Base-by-base conservation (phyloP, 305 asterid genomes). In the Fraxinus greggii region DNA sequence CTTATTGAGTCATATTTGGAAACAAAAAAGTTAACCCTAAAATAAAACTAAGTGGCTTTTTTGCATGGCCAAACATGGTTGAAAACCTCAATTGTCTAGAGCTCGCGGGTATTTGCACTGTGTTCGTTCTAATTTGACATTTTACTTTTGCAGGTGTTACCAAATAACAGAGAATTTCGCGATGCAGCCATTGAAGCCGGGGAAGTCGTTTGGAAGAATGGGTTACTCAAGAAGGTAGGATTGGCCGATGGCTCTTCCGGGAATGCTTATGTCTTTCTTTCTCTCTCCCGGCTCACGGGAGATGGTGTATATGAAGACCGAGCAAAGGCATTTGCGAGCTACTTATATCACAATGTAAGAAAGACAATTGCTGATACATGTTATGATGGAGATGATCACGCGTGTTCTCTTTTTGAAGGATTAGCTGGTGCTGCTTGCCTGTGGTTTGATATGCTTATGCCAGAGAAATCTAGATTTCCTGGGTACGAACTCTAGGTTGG, bases 131-230 rank as follows among this genome's bases (percentile, higher is more conserved):
- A 23, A 67, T 67, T 28, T 3, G 74, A 67, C 3, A 32, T 3
- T 67, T 32, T 23, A 10, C 23, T 10, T 70, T 54, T 75, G 35
- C 87, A 92, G 98, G 92, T 92, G 40, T 76, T 92, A n/a, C 86
- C 84, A 2, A 83, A 78, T 24, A 92, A 90, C 24, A 86, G 97
- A 70, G 97, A 93, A 67, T 89, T 93, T n/a, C 94, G 95, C 0
- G 89, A 89, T 84, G 98, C 93, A 3, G 97, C 98, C 54, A 89
- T 93, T 19, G 98, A 94, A 84, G 97, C 95, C 0, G 98, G 97
- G 21, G 98, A 94, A 85, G 94, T 93, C 3, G 93, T 93, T 29
- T 92, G 97, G 98, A 91, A 92, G 86, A 90, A 83, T 26, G 97
- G 98, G 10, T 82, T 94, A 82, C 90, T 87, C 5, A 87, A 92